phyloP scores from a whole-genome alignment of 371 early-diverging fungal species.

The Syncephalis plumigaleata region DNA sequence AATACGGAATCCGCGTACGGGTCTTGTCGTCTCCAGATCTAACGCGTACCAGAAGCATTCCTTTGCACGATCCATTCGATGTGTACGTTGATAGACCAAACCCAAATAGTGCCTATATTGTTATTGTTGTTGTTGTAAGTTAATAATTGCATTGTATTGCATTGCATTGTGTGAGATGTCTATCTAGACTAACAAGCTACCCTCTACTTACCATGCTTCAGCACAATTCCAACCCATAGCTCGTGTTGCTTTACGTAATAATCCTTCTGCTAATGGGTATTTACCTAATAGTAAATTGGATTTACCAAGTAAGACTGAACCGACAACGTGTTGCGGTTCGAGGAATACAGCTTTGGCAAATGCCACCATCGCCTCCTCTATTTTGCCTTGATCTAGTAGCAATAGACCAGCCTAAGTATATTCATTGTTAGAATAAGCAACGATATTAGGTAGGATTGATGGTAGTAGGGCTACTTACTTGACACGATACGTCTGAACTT shows the following conservation, averaged over 20 bases:
- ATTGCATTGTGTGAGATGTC: too few relatives aligned
- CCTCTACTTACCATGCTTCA: constrained; percentile 34
- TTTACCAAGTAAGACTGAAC: constrained; percentile 23
- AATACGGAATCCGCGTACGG: constrained; percentile 34
- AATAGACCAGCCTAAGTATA: constrained; percentile 21
- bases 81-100: constrained; percentile 27
- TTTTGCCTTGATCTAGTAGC: constrained; percentile 17
- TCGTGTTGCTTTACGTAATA: constrained; percentile 27
- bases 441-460: not conserved
- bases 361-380: constrained; percentile 24
- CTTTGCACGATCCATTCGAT: constrained; percentile 31
- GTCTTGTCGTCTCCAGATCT: constrained; percentile 42
- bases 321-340: constrained; percentile 22
- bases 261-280: constrained; percentile 31
- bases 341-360: constrained; percentile 30
- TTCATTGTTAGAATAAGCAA: not conserved
- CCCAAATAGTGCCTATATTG: constrained; percentile 28
- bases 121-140: too few relatives aligned
- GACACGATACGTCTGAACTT: constrained; percentile 40
- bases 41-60: constrained; percentile 51
- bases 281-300: constrained; percentile 18
- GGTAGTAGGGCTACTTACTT: constrained; percentile 7
- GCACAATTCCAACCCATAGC: constrained; percentile 41
- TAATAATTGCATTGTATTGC: too few relatives aligned
- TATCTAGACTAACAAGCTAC: not conserved